A percentile compares a stretch with the other conserved stretches of the same genome.
Conservation (phyloP, 2,329 filamentous ascomycete genomes). For the Microsporum canis region DNA sequence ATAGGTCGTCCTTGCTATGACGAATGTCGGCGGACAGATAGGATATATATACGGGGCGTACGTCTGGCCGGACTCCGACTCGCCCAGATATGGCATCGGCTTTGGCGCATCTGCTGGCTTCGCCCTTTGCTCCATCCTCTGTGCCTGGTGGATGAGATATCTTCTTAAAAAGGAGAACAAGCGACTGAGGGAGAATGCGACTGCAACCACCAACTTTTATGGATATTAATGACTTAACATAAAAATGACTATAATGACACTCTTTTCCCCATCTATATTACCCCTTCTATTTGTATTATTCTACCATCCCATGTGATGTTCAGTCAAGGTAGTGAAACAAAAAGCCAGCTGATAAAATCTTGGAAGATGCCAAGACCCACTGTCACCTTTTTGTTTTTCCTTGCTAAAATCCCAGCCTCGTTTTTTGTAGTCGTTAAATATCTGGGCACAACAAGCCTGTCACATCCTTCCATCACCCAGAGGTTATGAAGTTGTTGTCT, state of each 20-base stretch:
- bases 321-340: background rate
- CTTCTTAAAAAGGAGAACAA: constrained; percentile 14
- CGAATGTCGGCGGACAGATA: constrained; percentile 33
- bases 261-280: background rate
- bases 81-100: constrained; percentile 14
- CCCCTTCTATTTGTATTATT: background rate
- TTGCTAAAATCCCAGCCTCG: background rate
- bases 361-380: background rate
- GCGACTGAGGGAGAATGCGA: constrained; percentile 4
- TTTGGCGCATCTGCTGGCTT: constrained; percentile 14
- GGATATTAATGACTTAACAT: constrained; percentile 9
- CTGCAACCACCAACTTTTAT: constrained; percentile 12
- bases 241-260: background rate
- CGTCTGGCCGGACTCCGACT: constrained; percentile 23
- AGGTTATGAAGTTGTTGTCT: background rate
- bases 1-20: constrained; percentile 26
- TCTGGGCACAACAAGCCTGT: background rate
- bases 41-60: constrained; percentile 33
- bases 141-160: constrained; percentile 16
- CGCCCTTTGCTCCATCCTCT: constrained; percentile 14
- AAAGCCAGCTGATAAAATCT: background rate
- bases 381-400: background rate
- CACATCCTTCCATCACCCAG: background rate
- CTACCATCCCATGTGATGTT: background rate
- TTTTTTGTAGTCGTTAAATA: background rate